Evolutionary conservation across 305 asterid genomes (phyloP).

Genomic region (Fraxinus paxiana): DNA sequence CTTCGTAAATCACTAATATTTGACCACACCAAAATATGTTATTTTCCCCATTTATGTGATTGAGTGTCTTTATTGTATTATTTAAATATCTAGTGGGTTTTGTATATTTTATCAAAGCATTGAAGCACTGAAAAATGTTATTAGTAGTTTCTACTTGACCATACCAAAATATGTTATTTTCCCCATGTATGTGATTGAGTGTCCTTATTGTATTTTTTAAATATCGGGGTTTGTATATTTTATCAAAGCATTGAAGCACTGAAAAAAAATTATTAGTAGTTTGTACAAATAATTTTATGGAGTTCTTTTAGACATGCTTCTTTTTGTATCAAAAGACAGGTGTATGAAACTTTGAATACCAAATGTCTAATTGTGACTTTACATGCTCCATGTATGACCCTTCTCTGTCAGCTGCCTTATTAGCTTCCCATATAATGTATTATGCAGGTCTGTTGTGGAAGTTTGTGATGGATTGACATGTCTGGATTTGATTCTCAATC

Average conservation of each 20-base stretch:
- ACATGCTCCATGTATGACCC: background rate
- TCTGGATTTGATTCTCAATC: conserved; percentile 66
- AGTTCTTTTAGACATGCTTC: background rate
- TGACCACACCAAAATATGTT: background rate
- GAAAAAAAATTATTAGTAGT: background rate
- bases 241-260: background rate
- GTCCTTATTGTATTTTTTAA: background rate
- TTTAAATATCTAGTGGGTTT: background rate
- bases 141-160: background rate
- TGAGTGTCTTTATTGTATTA: background rate
- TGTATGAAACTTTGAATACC: conserved; percentile 5
- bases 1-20: background rate
- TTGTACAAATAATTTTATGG: background rate
- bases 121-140: background rate
- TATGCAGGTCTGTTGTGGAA: conserved; percentile 65
- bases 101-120: background rate
- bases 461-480: conserved; percentile 56
- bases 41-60: background rate
- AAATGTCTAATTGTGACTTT: conserved; percentile 1
- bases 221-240: background rate
- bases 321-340: background rate
- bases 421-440: conserved; percentile 18
- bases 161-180: background rate
- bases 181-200: background rate
- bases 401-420: conserved; percentile 1